These are phyloP conservation scores for Nicotiana tomentosiformis DNA, from an alignment of 257 asterid genomes.

Conservation along the genomic window DNA sequence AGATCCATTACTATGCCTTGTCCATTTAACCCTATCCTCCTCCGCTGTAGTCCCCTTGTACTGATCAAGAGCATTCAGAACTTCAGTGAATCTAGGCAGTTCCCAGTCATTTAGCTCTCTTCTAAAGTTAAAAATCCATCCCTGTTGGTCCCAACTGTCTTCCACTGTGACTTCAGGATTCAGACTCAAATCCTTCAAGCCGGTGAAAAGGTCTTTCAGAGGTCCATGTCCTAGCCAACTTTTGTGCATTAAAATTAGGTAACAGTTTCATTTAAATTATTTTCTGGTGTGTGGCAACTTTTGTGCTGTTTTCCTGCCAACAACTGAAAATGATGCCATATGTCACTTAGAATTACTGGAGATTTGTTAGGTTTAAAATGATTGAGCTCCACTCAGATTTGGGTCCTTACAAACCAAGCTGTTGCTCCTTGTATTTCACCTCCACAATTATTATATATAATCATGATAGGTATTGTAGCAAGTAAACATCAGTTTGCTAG, in stretches of 20 bases:
- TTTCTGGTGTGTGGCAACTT: not conserved
- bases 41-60: too few species aligned
- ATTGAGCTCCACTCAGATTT: not conserved
- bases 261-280: not conserved
- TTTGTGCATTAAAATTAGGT: not conserved
- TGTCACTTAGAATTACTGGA: not conserved
- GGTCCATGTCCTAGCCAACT: too few species aligned
- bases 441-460: not conserved
- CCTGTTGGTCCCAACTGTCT: too few species aligned
- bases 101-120: too few species aligned
- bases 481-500: not conserved
- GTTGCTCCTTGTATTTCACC: not conserved
- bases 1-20: too few species aligned
- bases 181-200: too few species aligned
- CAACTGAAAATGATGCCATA: slow-evolving; percentile 1
- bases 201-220: too few species aligned
- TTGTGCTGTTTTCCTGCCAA: not conserved
- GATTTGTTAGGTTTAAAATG: not conserved
- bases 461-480: not conserved
- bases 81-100: too few species aligned
- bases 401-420: not conserved
- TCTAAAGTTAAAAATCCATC: too few species aligned
- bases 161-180: too few species aligned
- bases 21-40: too few species aligned
- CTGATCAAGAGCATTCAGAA: too few species aligned